Evolutionary conservation across 2,329 filamentous ascomycete species (phyloP).

Genomic region (Cladosporium sp.): DNA sequence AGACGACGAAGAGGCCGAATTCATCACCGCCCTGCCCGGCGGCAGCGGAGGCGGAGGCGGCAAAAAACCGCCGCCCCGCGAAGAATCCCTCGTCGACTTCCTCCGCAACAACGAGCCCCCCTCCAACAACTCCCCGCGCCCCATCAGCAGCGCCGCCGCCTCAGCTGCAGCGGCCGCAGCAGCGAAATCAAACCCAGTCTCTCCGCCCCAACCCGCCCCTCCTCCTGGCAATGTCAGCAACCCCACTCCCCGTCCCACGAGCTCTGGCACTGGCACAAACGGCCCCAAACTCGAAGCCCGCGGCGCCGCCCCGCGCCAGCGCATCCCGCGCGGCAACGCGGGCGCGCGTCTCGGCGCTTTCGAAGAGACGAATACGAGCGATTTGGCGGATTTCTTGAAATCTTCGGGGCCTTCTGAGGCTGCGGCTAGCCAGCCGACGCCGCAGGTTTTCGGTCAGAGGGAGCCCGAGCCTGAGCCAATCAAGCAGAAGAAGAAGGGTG

Average conservation of each 20-base stretch:
- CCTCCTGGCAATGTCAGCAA: neutral
- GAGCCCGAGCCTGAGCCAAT: neutral
- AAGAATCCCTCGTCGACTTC: conserved; percentile 72
- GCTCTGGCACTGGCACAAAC: neutral
- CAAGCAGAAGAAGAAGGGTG: conserved; percentile 10
- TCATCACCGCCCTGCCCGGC: conserved; percentile 45
- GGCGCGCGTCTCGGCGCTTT: conserved; percentile 9
- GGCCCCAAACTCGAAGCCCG: conserved; percentile 14
- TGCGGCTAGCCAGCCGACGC: too few relatives aligned
- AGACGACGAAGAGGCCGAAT: conserved; percentile 43
- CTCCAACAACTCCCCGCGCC: conserved; percentile 10
- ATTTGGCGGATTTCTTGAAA: conserved; percentile 35
- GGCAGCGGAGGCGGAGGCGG: too few relatives aligned
- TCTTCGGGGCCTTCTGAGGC: neutral
- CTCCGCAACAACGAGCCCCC: conserved; percentile 66
- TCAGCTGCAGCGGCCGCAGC: too few relatives aligned
- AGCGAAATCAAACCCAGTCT: too few relatives aligned
- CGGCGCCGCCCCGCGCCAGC: conserved; percentile 12
- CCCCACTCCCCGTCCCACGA: conserved; percentile 13
- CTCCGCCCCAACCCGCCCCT: too few relatives aligned
- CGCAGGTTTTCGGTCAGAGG: too few relatives aligned
- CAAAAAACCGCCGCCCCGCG: conserved; percentile 30
- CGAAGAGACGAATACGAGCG: conserved; percentile 29
- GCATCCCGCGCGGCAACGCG: conserved; percentile 21
- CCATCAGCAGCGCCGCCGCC: conserved; percentile 16